Conservation (phyloP, 1,284 basidiomycete genomes). For the Filobasidium uniguttulatum region DNA sequence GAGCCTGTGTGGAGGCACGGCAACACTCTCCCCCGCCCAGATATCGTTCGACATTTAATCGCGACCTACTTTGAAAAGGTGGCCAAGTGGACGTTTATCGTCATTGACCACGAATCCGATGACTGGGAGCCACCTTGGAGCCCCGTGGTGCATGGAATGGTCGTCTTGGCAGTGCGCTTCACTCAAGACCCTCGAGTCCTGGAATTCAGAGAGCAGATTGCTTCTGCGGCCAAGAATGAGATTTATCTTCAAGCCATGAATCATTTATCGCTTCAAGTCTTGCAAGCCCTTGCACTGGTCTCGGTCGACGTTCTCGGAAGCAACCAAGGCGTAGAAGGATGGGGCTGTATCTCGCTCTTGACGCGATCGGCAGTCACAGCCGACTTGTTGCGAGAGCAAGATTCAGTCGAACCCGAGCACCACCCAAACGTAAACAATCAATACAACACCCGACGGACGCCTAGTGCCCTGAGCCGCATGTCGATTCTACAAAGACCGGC, state of each 20-base stretch:
- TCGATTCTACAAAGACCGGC: constrained; percentile 30
- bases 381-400: constrained; percentile 25
- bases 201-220: constrained; percentile 21
- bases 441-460: constrained; percentile 5
- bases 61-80: constrained; percentile 30
- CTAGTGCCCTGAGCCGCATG: constrained; percentile 24
- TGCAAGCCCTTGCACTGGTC: constrained; percentile 34
- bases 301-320: constrained; percentile 35
- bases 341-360: constrained; percentile 35
- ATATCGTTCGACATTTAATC: constrained; percentile 34
- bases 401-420: constrained; percentile 18
- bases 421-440: no score
- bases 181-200: constrained; percentile 24
- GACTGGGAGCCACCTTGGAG: constrained; percentile 28
- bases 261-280: constrained; percentile 29
- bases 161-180: constrained; percentile 32
- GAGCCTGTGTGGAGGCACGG: constrained; percentile 19
- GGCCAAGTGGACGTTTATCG: constrained; percentile 35
- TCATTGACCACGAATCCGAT: constrained; percentile 20
- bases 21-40: constrained; percentile 26
- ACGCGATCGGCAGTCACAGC: constrained; percentile 34
- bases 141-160: constrained; percentile 35
- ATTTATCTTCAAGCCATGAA: constrained; percentile 34
- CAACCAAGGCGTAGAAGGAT: constrained; percentile 32
- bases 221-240: constrained; percentile 30